Conservation (phyloP, 805 yeast species). For the Saccharomyces paradoxus region DNA sequence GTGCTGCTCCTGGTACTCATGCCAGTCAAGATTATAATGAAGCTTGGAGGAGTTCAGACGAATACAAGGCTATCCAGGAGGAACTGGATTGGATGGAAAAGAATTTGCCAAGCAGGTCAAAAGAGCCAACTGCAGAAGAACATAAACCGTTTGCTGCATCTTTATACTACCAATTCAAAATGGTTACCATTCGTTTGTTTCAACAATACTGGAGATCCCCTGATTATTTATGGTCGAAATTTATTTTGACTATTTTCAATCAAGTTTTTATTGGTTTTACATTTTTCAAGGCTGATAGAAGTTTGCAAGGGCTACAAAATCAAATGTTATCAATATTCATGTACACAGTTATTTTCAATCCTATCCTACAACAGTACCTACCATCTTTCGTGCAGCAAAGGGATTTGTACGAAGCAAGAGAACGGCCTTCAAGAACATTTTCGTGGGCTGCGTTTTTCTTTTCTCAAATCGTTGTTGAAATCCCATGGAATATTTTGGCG, state of each 20-base stretch:
- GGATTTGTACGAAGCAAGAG: conserved; percentile 63
- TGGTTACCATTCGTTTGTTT: conserved; percentile 44
- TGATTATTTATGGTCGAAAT: conserved; percentile 46
- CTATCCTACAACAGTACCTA: conserved; percentile 53
- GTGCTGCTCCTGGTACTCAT: conserved; percentile 68
- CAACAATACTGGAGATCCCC: conserved; percentile 60
- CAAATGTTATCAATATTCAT: conserved; percentile 66
- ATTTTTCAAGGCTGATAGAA: conserved; percentile 53
- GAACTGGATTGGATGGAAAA: conserved; percentile 55
- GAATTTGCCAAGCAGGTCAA: conserved; percentile 37
- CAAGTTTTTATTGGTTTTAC: conserved; percentile 59
- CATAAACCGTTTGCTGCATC: conserved; percentile 36
- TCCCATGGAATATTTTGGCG: conserved; percentile 53
- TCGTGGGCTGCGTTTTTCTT: conserved; percentile 55
- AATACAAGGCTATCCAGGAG: conserved; percentile 43
- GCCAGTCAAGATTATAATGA: conserved; percentile 58
- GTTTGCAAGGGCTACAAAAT: conserved; percentile 62
- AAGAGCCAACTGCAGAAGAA: conserved; percentile 23
- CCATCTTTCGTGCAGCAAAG: conserved; percentile 57
- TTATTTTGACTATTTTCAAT: conserved; percentile 40
- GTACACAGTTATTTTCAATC: conserved; percentile 46
- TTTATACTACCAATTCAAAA: conserved; percentile 31
- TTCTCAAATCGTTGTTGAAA: conserved; percentile 56
- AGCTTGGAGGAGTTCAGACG: conserved; percentile 61
- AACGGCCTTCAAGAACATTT: conserved; percentile 64